Base-by-base conservation (phyloP, 176 grass and related monocot genomes). In the Musa schizocarpa region DNA sequence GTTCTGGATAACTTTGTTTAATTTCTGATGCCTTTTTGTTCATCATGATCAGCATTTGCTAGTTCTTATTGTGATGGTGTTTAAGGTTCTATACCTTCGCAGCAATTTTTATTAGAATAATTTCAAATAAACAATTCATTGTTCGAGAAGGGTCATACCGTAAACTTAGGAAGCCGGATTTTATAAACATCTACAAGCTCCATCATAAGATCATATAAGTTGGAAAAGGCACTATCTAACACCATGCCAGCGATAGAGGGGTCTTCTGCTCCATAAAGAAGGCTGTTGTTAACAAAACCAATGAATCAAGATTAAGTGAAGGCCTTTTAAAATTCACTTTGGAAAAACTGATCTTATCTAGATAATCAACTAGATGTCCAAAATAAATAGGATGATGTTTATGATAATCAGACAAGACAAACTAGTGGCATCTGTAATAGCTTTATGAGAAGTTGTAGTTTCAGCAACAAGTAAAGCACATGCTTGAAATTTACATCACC, bases 211-310 rank as follows among this genome's bases (percentile, higher is more conserved):
- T 73, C 90, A 85, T 88, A 98, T 70, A 98, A 89, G 68, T 98
- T 98, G 48, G 90, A 88, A 66, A 98, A 98, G 51, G 94, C 88
- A 80, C 94, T 98, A 82, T 98, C 94, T 80, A 98, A 82, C 78
- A 93, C 88, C 88, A 98, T 91, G 55, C 90, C 88, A 76, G 90
- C 78, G 80, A 98, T 98, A 22, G 88, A 93, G 49, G 90, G 82
- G 71, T 98, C 94, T 88, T 98, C 94, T 76, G 94, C 94, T 89
- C 94, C 94, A 82, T 98, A 98, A 51, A 98, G 82, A 74, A 98
- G 80, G 72, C 85, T 87, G 73, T 82, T 51, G 34, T 85, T 54
- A 16, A 65, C 52, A 74, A 20, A 29, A 73, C 11, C 9, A 65
- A 69, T 13, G 51, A 58, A 70, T 68, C 11, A 79, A 63, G 50